Percentiles rank a stretch among this genome's conserved stretches.
These are phyloP conservation scores for Magnaporthiopsis rhizophila DNA, from an alignment of 2,329 filamentous ascomycete genomes.

Conservation along the genomic window DNA sequence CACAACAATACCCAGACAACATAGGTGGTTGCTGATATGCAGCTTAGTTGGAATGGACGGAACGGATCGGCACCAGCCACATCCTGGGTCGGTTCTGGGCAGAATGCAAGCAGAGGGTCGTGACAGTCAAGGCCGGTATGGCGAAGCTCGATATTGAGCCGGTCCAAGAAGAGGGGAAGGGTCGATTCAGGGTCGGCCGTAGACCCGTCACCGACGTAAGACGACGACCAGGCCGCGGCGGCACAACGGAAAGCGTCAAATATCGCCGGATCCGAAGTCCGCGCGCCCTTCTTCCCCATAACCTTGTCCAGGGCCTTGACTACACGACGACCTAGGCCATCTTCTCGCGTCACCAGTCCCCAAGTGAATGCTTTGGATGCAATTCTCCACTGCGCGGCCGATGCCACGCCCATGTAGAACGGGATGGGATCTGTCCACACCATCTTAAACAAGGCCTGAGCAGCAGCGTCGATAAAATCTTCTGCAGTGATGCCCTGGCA, in stretches of 20 bases:
- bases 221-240: constrained; percentile 21
- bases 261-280: constrained; percentile 12
- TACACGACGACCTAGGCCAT: constrained; percentile 6
- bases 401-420: background rate
- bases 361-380: constrained; percentile 20
- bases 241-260: constrained; percentile 24
- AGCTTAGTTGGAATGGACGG: background rate
- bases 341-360: constrained; percentile 10
- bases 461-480: constrained; percentile 33
- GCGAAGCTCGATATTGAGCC: constrained; percentile 14
- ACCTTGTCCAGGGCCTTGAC: constrained; percentile 14
- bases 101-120: background rate
- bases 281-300: constrained; percentile 14
- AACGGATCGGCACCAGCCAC: background rate
- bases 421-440: constrained; percentile 13
- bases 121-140: background rate
- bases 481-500: constrained; percentile 33
- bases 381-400: constrained; percentile 15
- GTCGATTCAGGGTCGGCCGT: constrained; percentile 19
- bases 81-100: background rate
- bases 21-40: constrained; percentile 2
- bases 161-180: constrained; percentile 19
- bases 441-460: constrained; percentile 29
- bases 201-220: constrained; percentile 15
- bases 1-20: constrained; percentile 2